phyloP scores from a whole-genome alignment of 768 basidiomycete genomes.

The Tulasnella sp. region DNA sequence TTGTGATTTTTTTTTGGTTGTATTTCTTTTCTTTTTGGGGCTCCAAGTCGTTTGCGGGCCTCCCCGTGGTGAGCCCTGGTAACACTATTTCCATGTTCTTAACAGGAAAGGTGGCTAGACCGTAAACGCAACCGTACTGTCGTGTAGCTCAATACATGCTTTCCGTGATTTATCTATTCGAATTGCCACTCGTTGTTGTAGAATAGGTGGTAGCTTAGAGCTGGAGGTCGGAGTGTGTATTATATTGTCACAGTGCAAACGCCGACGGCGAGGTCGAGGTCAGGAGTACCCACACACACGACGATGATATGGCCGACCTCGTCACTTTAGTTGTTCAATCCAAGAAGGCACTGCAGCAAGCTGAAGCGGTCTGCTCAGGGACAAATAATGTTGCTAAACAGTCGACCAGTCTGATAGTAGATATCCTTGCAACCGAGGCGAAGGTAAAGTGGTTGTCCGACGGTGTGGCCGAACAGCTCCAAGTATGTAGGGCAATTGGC shows the following conservation, averaged over 20 bases:
- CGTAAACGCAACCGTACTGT: background rate
- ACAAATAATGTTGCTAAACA: slow-evolving; percentile 64
- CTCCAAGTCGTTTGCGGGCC: no score
- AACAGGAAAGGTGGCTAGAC: background rate
- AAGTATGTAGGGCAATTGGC: slow-evolving; percentile 51
- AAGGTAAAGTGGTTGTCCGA: slow-evolving; percentile 78
- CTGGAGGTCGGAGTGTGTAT: background rate
- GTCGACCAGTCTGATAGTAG: slow-evolving; percentile 67
- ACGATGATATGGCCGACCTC: slow-evolving; percentile 49
- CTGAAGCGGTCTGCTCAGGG: slow-evolving; percentile 70
- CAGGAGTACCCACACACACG: slow-evolving; percentile 1
- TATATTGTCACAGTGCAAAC: background rate
- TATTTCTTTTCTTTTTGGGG: no score
- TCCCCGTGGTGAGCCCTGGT: no score
- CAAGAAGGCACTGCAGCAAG: slow-evolving; percentile 79
- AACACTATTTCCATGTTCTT: no score
- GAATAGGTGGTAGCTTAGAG: no score
- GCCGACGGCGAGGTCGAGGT: background rate
- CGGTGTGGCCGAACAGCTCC: slow-evolving; percentile 74
- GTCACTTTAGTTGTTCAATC: slow-evolving; percentile 78
- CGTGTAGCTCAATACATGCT: background rate
- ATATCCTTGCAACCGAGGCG: slow-evolving; percentile 77
- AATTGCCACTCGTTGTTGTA: background rate
- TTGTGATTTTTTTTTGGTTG: no score
- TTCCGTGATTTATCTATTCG: background rate